phyloP scores from a whole-genome alignment of 306 rosid species.

The Gastrolobium bilobum region DNA sequence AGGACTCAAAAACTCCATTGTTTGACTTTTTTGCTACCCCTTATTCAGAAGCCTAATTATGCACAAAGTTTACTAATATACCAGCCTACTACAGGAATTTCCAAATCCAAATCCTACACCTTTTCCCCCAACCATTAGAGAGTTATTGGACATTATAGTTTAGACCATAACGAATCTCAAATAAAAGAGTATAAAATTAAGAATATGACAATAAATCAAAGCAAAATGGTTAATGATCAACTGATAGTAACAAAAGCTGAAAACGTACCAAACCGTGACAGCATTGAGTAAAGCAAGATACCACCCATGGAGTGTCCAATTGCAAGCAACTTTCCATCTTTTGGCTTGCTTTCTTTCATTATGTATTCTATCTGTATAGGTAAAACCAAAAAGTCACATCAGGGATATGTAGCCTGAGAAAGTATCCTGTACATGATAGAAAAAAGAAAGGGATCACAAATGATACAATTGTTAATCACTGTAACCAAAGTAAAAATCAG shows the following conservation, averaged over 20 bases:
- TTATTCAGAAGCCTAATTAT: slow-evolving; percentile 6
- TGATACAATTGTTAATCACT: slow-evolving; percentile 31
- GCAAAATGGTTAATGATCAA: slow-evolving; percentile 35
- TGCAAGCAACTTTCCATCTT: slow-evolving; percentile 95
- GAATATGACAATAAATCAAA: slow-evolving; percentile 28
- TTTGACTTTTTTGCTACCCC: slow-evolving; percentile 2
- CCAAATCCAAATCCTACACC: slow-evolving; percentile 22
- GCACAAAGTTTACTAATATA: slow-evolving; percentile 4
- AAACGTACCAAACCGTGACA: slow-evolving; percentile 83
- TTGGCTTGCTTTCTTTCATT: slow-evolving; percentile 75
- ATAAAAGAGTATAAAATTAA: slow-evolving; percentile 7
- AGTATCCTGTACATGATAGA: slow-evolving; percentile 20
- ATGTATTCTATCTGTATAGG: slow-evolving; percentile 84
- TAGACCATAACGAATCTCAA: slow-evolving; percentile 13
- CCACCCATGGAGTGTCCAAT: slow-evolving; percentile 99
- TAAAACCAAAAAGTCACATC: slow-evolving; percentile 33
- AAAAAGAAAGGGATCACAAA: slow-evolving; percentile 11
- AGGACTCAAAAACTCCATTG: not conserved
- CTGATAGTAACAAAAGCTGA: slow-evolving; percentile 31
- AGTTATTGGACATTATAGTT: slow-evolving; percentile 38
- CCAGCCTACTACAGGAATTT: slow-evolving; percentile 11
- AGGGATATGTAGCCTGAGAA: slow-evolving; percentile 45
- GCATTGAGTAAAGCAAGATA: slow-evolving; percentile 87
- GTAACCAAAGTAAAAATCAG: slow-evolving; percentile 31
- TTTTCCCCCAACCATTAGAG: not conserved